A percentile compares a stretch with the other conserved stretches of the same genome.
These are phyloP conservation scores for Phytophthora cajani DNA, from an alignment of 352 stramenopile species.

Conservation along the genomic window DNA sequence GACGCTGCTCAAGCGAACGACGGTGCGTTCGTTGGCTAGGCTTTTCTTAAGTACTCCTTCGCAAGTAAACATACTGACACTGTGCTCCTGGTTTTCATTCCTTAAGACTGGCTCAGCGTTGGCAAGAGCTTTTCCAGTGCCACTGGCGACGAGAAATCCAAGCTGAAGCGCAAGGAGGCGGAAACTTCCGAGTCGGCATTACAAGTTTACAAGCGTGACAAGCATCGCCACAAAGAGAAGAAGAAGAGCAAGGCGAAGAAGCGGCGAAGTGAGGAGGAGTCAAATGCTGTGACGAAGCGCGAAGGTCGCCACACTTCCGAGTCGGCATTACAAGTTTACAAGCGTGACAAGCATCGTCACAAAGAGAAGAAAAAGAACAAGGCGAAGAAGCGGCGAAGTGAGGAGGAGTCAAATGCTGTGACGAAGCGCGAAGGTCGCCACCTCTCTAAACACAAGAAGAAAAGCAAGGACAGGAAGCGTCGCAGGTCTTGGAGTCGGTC, in stretches of 20 bases:
- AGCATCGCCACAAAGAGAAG: conserved; percentile 35
- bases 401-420: conserved; percentile 11
- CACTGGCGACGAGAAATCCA: conserved; percentile 6
- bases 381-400: conserved; percentile 18
- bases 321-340: conserved; percentile 43
- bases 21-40: no score
- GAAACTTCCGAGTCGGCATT: conserved; percentile 18
- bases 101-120: conserved; percentile 56
- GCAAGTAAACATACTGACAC: no score
- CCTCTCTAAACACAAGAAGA: conserved; percentile 44
- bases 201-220: conserved; percentile 43
- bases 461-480: conserved; percentile 42
- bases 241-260: conserved; percentile 30
- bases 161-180: conserved; percentile 5
- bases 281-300: conserved; percentile 11
- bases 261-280: conserved; percentile 11
- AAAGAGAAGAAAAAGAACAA: conserved; percentile 39
- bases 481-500: conserved; percentile 22
- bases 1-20: neutral
- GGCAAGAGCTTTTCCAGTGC: conserved; percentile 39
- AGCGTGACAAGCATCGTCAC: conserved; percentile 19
- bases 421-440: conserved; percentile 21
- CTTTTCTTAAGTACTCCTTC: no score
- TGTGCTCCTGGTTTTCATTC: neutral
- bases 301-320: conserved; percentile 17